Conservation (phyloP, 371 early-diverging fungal species). For the Lichtheimia ramosa region DNA sequence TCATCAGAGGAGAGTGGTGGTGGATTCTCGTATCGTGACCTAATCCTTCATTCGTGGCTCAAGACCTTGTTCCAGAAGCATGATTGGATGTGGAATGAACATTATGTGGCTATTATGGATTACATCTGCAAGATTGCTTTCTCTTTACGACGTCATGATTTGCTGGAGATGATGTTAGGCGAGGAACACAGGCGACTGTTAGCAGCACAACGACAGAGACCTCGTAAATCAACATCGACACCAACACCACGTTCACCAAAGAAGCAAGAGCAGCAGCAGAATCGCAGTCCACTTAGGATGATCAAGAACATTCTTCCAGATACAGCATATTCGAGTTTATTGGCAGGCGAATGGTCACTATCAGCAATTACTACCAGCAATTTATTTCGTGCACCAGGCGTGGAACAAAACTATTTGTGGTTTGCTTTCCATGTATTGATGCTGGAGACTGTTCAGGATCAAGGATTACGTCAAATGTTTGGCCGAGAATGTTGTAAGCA, state of each 20-base stretch:
- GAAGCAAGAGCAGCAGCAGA: slow-evolving; percentile 20
- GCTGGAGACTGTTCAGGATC: slow-evolving; percentile 55
- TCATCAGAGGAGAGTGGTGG: slow-evolving; percentile 20
- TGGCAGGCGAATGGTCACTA: slow-evolving; percentile 59
- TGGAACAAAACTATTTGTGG: slow-evolving; percentile 50
- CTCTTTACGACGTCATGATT: slow-evolving; percentile 16
- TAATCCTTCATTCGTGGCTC: slow-evolving; percentile 47
- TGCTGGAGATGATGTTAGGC: slow-evolving; percentile 30
- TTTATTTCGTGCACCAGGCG: slow-evolving; percentile 48
- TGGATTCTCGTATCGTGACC: slow-evolving; percentile 50
- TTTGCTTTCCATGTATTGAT: slow-evolving; percentile 60
- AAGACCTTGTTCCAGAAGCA: slow-evolving; percentile 27
- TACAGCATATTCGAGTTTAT: slow-evolving; percentile 41
- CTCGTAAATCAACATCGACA: neutral
- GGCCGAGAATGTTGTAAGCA: slow-evolving; percentile 30
- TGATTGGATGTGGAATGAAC: slow-evolving; percentile 49
- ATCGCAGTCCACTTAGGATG: slow-evolving; percentile 25
- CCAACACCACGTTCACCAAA: slow-evolving; percentile 21
- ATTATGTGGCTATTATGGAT: slow-evolving; percentile 33
- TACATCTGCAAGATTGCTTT: slow-evolving; percentile 31
- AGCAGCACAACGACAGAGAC: slow-evolving; percentile 19
- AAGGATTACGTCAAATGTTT: slow-evolving; percentile 37
- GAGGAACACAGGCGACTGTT: slow-evolving; percentile 25
- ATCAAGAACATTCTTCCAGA: slow-evolving; percentile 47
- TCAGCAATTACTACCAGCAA: slow-evolving; percentile 44